Evolutionary conservation across 495 filamentous ascomycete species (phyloP).

Genomic region (Cladorrhinum samala): DNA sequence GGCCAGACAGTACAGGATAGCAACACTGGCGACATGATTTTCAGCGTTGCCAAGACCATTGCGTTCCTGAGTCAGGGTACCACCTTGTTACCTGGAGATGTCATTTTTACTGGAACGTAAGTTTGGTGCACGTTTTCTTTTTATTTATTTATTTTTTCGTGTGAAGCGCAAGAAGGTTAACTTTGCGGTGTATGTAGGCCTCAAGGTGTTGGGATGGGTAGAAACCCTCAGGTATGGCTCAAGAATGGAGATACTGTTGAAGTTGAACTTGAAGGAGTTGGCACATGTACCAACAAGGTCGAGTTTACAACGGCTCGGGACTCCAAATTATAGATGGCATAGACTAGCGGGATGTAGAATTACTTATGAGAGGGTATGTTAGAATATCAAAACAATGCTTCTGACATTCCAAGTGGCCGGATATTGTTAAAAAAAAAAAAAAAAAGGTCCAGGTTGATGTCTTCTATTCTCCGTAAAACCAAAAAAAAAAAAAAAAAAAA

Average conservation of each 20-base stretch:
- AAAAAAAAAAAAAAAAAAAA: too few species aligned
- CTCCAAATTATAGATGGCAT: conserved; percentile 46
- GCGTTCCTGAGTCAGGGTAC: conserved; percentile 70
- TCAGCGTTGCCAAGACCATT: conserved; percentile 66
- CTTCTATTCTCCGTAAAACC: too few species aligned
- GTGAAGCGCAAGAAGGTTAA: neutral
- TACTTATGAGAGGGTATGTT: too few species aligned
- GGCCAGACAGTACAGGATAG: conserved; percentile 66
- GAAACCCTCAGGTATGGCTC: conserved; percentile 67
- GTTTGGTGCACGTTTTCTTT: conserved; percentile 23
- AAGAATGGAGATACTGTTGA: conserved; percentile 77
- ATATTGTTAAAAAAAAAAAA: too few species aligned
- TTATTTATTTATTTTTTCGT: neutral
- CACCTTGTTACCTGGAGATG: conserved; percentile 69
- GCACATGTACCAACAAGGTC: conserved; percentile 66
- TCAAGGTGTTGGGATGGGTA: conserved; percentile 73
- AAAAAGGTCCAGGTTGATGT: too few species aligned
- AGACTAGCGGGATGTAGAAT: neutral
- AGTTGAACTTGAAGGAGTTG: conserved; percentile 65
- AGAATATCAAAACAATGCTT: too few species aligned
- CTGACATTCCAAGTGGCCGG: too few species aligned
- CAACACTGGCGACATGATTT: conserved; percentile 76
- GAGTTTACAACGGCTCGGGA: conserved; percentile 51
- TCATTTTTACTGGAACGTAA: conserved; percentile 84
- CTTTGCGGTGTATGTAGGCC: conserved; percentile 38